Evolutionary conservation across 495 filamentous ascomycete species (phyloP).

Genomic region (Neurospora tetrasperma): DNA sequence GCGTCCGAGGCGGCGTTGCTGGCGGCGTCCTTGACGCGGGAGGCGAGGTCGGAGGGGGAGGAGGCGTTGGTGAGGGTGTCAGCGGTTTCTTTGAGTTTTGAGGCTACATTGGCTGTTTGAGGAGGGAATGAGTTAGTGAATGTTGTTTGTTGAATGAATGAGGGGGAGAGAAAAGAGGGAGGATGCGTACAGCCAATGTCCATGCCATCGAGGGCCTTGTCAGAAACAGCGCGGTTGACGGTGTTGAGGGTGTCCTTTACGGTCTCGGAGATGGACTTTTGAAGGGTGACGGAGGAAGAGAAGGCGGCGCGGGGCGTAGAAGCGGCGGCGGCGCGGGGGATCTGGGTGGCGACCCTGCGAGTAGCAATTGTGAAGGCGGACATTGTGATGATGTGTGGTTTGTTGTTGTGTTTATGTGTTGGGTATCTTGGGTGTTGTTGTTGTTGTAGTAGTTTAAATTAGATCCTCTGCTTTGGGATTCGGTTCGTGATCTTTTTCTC

Average conservation of each 20-base stretch:
- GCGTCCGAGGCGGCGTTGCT: background rate
- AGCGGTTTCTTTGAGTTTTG: constrained; percentile 33
- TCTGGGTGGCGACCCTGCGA: constrained; percentile 27
- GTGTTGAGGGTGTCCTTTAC: constrained; percentile 43
- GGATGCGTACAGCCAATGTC: constrained; percentile 36
- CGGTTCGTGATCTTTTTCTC: background rate
- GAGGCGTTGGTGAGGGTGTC: constrained; percentile 11
- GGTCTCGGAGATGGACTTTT: constrained; percentile 35
- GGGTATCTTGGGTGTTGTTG: background rate
- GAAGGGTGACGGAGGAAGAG: constrained; percentile 28
- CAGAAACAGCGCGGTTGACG: constrained; percentile 40
- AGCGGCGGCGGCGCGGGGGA: constrained; percentile 11
- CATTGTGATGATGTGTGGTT: constrained; percentile 26
- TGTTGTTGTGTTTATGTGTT: constrained; percentile 4
- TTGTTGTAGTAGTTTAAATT: background rate
- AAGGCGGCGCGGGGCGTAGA: constrained; percentile 31
- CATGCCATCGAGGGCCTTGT: constrained; percentile 48
- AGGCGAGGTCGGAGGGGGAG: background rate
- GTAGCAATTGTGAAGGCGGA: constrained; percentile 34
- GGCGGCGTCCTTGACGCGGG: constrained; percentile 13
- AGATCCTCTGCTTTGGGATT: background rate
- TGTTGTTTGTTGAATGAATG: too few relatives aligned
- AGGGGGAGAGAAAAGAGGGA: background rate
- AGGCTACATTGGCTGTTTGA: constrained; percentile 30
- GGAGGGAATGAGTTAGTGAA: constrained; percentile 5